Evolutionary conservation across 2,329 filamentous ascomycete genomes (phyloP).

Genomic region (Aspergillus neoniger): DNA sequence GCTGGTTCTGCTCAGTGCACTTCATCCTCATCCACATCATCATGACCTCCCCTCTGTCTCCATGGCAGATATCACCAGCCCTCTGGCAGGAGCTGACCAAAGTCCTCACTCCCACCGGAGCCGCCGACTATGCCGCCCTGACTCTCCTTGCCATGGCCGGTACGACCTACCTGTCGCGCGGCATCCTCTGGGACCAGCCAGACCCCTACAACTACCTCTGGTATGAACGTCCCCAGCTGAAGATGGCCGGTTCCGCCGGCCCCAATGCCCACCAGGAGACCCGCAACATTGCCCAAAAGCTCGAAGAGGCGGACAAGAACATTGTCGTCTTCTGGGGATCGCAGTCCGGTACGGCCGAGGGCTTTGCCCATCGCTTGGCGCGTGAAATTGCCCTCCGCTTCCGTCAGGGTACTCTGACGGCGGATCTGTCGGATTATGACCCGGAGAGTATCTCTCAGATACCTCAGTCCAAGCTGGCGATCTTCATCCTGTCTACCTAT

Average conservation of each 20-base stretch:
- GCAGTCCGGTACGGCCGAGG: conserved; percentile 91
- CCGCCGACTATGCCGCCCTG: conserved; percentile 40
- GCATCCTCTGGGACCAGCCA: conserved; percentile 51
- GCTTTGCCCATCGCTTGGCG: conserved; percentile 84
- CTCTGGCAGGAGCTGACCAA: conserved; percentile 23
- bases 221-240: conserved; percentile 53
- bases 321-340: conserved; percentile 93
- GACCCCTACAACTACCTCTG: conserved; percentile 53
- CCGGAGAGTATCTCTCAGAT: conserved; percentile 81
- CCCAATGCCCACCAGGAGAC: conserved; percentile 36
- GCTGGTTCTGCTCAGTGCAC: neutral
- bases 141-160: conserved; percentile 39
- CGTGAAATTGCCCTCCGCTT: conserved; percentile 91
- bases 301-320: conserved; percentile 57
- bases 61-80: conserved; percentile 19
- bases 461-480: conserved; percentile 77
- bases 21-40: neutral
- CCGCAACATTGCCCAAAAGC: conserved; percentile 49
- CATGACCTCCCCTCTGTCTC: conserved; percentile 3
- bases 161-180: conserved; percentile 46
- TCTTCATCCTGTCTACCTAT: conserved; percentile 92
- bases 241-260: conserved; percentile 26
- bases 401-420: conserved; percentile 90
- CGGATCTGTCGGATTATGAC: conserved; percentile 91
- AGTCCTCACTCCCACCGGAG: conserved; percentile 21